phyloP scores from a whole-genome alignment of 192 early-diverging fungal genomes.

The Rhizophlyctis rosea region DNA sequence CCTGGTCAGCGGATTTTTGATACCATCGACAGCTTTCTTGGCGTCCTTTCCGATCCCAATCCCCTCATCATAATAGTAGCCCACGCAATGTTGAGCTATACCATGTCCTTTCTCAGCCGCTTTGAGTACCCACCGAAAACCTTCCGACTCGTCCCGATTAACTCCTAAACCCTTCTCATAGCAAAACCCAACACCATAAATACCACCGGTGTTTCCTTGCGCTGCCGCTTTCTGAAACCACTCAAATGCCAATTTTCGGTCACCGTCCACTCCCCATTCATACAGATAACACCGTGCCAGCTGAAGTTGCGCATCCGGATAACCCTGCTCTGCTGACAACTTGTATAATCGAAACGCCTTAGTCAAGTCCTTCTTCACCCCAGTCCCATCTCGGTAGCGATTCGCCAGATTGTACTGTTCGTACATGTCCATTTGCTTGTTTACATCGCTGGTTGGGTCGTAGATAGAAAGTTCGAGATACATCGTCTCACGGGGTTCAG shows the following conservation, averaged over 20 bases:
- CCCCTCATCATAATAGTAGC: constrained; percentile 81
- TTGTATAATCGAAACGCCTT: constrained; percentile 41
- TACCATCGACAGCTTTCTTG: constrained; percentile 70
- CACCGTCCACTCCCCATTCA: too few species aligned
- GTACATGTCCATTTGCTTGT: too few species aligned
- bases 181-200: constrained; percentile 59
- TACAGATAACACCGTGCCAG: background rate
- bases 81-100: constrained; percentile 73
- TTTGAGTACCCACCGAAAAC: constrained; percentile 57
- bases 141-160: constrained; percentile 25
- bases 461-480: too few species aligned
- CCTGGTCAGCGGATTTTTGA: constrained; percentile 63
- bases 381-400: constrained; percentile 84
- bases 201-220: constrained; percentile 46
- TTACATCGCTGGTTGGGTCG: too few species aligned
- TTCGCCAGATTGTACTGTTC: constrained; percentile 54
- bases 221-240: constrained; percentile 46
- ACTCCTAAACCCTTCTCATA: constrained; percentile 56
- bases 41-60: constrained; percentile 64
- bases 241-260: constrained; percentile 40
- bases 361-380: constrained; percentile 62
- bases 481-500: too few species aligned
- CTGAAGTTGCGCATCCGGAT: background rate
- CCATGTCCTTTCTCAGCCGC: constrained; percentile 64
- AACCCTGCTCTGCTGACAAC: background rate